Conservation (phyloP, 495 filamentous ascomycete genomes). For the Delitschia confertaspora region DNA sequence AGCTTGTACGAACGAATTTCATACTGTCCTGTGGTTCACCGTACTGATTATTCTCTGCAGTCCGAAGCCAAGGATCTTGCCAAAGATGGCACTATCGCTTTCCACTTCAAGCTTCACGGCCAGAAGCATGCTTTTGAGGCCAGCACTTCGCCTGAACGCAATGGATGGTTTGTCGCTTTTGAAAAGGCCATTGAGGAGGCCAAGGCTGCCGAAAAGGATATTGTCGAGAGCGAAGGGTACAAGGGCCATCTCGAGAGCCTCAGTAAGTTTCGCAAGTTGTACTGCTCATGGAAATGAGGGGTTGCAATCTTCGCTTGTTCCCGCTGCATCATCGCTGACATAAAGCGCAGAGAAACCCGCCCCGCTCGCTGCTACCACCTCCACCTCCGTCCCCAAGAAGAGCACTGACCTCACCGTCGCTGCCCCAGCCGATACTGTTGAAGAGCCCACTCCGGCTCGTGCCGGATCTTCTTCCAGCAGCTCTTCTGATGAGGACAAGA, state of each 20-base stretch:
- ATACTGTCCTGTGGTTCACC: background rate
- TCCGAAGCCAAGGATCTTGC: conserved; percentile 73
- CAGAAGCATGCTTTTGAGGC: conserved; percentile 91
- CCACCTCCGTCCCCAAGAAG: conserved; percentile 33
- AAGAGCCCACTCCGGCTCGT: conserved; percentile 16
- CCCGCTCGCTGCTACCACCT: conserved; percentile 27
- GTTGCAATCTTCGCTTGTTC: conserved; percentile 30
- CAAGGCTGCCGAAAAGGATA: conserved; percentile 41
- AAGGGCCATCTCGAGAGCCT: conserved; percentile 41
- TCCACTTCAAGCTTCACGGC: conserved; percentile 71
- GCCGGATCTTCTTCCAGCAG: conserved; percentile 26
- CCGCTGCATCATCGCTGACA: conserved; percentile 34
- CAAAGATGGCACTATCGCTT: conserved; percentile 65
- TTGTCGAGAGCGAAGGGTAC: conserved; percentile 37
- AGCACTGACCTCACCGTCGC: conserved; percentile 30
- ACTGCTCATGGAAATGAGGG: background rate
- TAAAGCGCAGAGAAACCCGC: conserved; percentile 33
- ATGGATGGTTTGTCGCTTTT: conserved; percentile 67
- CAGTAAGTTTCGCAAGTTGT: conserved; percentile 27
- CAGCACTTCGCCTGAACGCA: conserved; percentile 61
- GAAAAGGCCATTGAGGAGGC: conserved; percentile 49
- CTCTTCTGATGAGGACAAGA: conserved; percentile 36
- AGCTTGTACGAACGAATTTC: conserved; percentile 53
- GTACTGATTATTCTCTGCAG: conserved; percentile 39
- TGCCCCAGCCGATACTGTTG: conserved; percentile 14